Evolutionary conservation across 2,329 filamentous ascomycete genomes (phyloP).

Genomic region (Ophiocordyceps camponoti-saundersi): DNA sequence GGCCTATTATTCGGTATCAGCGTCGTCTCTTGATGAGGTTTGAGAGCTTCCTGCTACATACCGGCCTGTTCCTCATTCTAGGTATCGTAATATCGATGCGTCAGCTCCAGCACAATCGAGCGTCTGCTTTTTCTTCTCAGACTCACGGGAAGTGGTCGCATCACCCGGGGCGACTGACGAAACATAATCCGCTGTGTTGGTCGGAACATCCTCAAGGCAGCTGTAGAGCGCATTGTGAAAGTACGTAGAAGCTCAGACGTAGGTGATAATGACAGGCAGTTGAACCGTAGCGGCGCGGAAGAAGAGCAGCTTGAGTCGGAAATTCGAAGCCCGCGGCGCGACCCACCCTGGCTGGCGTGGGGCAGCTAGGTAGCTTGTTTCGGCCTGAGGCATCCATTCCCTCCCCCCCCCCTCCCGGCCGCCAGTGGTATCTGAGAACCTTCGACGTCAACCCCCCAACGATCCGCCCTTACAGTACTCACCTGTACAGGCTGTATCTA

Average conservation of each 20-base stretch:
- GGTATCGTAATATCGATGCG: conserved; percentile 9
- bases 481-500: neutral
- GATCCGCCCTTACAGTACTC: too few species aligned
- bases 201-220: conserved; percentile 49
- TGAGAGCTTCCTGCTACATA: conserved; percentile 27
- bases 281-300: neutral
- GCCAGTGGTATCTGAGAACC: conserved; percentile 3
- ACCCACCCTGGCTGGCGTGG: conserved; percentile 2
- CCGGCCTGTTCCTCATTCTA: conserved; percentile 53
- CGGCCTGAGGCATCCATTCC: conserved; percentile 21
- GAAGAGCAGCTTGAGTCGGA: neutral
- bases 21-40: neutral
- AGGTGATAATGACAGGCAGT: neutral
- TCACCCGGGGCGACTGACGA: conserved; percentile 47
- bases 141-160: conserved; percentile 56
- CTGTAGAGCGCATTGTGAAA: conserved; percentile 47
- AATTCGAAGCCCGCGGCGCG: neutral
- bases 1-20: conserved; percentile 38
- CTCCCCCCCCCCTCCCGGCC: conserved; percentile 3
- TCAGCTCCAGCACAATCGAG: conserved; percentile 7
- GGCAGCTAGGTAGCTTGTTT: conserved; percentile 9
- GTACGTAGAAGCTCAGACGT: conserved; percentile 10
- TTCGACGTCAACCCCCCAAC: neutral
- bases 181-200: conserved; percentile 49
- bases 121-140: conserved; percentile 1